Evolutionary conservation across 2,329 filamentous ascomycete species (phyloP).

Genomic region (Colletotrichum viniferum): DNA sequence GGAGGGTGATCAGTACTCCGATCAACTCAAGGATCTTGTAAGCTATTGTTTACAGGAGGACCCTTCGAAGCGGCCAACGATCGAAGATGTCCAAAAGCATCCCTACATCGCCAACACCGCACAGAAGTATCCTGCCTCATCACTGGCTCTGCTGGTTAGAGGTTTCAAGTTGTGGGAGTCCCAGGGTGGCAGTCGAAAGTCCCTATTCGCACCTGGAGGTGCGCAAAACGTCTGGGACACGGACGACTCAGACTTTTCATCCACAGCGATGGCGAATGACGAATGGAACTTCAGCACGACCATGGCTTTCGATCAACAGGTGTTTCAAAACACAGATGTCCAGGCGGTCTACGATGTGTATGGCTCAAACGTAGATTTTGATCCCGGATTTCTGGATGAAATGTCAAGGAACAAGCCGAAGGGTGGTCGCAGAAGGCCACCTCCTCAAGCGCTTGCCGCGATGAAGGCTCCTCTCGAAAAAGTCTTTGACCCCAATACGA

Average conservation of each 20-base stretch:
- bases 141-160: constrained; percentile 69
- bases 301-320: constrained; percentile 64
- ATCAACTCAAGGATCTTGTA: constrained; percentile 71
- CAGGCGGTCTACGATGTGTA: constrained; percentile 67
- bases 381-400: constrained; percentile 46
- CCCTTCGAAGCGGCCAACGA: constrained; percentile 70
- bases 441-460: constrained; percentile 62
- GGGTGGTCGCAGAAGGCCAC: constrained; percentile 55
- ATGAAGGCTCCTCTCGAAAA: constrained; percentile 66
- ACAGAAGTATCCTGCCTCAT: constrained; percentile 66
- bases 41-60: constrained; percentile 75
- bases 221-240: constrained; percentile 52
- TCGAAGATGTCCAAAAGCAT: constrained; percentile 72
- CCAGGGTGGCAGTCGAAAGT: constrained; percentile 71
- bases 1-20: constrained; percentile 73
- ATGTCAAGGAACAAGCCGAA: constrained; percentile 57
- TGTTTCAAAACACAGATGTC: constrained; percentile 56
- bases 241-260: constrained; percentile 42
- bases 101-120: constrained; percentile 70
- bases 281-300: constrained; percentile 74
- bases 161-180: constrained; percentile 79
- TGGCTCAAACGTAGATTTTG: constrained; percentile 61
- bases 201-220: constrained; percentile 64
- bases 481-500: constrained; percentile 69
- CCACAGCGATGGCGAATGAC: constrained; percentile 54